Evolutionary conservation across 176 grass and related monocot species (phyloP), one percentile per base, ranked within the genome.

Genomic region (Carex scoparia): DNA sequence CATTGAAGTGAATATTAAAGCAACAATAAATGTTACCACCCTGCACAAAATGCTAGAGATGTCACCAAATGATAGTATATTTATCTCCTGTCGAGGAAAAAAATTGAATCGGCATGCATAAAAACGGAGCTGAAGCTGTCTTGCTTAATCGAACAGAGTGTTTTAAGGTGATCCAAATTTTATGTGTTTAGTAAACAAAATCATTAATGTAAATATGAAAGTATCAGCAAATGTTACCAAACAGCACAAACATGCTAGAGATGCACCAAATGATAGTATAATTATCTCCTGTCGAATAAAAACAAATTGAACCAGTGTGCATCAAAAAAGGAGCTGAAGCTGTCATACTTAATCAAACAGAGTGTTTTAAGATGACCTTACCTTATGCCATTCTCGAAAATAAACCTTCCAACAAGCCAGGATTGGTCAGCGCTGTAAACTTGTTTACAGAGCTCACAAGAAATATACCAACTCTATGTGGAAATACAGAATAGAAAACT

Each of bases 211-310:
- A 28, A 69, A 65, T 48, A 67, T 16, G 11, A 72, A 51, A 79
- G 46, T 54, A 60, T 31, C 61, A 54, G 69, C 42, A 86, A 86
- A 28, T 88, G 81, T 90, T 90, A 87, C 85, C 88, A 87, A 85
- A 86, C 30, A 35, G 83, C 51, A 80, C 35, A 87, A 87, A 61
- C 15, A 90, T 84, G 68, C 53, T 84, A 87, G 80, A 86, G 85
- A 84, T 87, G 58, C 46, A 44, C 81, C 37, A 79, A 89, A 72
- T 86, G 80, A 83, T 59, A 74, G 73, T 75, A 82, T 82, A 86
- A 79, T 30, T 79, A 90, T 82, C 79, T 59, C 69, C 79, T 84
- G 79, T 76, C 58, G 79, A 79, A 76, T 66, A 61, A 67, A 67
- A 65, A 71, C 46, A 90, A 90, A 85, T 84, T 87, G 80, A 33